Conservation (phyloP, 164 flowering plant species). For the Dillenia turbinata region DNA sequence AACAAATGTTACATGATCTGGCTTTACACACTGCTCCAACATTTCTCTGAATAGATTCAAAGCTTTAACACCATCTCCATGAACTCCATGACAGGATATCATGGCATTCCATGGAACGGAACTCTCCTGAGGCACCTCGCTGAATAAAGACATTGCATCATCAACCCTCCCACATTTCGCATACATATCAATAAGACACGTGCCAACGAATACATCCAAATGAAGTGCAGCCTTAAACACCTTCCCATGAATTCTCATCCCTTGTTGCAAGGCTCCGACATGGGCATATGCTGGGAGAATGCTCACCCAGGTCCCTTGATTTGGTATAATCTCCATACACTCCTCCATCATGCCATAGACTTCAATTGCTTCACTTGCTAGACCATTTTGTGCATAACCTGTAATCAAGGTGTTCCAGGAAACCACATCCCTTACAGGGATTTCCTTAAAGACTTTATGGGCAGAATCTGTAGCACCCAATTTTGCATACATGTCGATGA, state of each 20-base stretch:
- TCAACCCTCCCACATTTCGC: conserved; percentile 64
- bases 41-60: conserved; percentile 43
- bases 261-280: conserved; percentile 55
- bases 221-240: conserved; percentile 32
- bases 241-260: conserved; percentile 45
- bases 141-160: conserved; percentile 44
- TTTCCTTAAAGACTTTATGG: conserved; percentile 34
- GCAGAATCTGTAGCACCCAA: conserved; percentile 45
- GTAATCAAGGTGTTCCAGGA: conserved; percentile 74
- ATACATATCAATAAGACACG: conserved; percentile 66
- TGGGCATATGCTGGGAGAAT: conserved; percentile 65
- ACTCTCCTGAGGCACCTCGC: conserved; percentile 30
- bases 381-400: conserved; percentile 67
- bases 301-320: conserved; percentile 62
- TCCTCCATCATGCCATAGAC: conserved; percentile 33
- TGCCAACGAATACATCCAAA: conserved; percentile 48
- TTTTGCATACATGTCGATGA: conserved; percentile 72
- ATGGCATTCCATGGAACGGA: conserved; percentile 64
- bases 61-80: conserved; percentile 50
- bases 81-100: conserved; percentile 57
- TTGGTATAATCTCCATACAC: conserved; percentile 28
- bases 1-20: conserved; percentile 57
- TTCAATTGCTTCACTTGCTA: conserved; percentile 57
- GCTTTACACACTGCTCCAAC: conserved; percentile 41
- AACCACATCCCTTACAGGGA: conserved; percentile 47